phyloP scores from a whole-genome alignment of 139 green algal species.

The Spirogloea muscicola region DNA sequence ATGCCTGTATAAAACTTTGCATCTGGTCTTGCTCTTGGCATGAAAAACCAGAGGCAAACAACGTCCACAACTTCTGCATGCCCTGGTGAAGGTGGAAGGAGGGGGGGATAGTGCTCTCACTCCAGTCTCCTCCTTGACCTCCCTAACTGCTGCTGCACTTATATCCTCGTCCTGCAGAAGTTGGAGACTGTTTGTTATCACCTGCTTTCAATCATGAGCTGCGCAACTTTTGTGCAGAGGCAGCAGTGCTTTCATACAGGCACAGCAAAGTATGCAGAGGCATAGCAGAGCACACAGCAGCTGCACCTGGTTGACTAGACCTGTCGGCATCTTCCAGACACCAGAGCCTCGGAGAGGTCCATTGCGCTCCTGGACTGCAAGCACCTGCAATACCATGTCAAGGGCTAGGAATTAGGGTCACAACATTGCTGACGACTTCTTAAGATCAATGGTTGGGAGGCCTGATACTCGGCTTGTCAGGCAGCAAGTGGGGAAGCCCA shows the following conservation, averaged over 20 bases:
- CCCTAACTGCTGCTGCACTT: conserved; percentile 41
- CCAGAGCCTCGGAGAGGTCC: conserved; percentile 39
- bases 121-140: conserved; percentile 56
- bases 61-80: background rate
- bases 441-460: no score
- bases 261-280: background rate
- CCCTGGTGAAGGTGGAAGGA: background rate
- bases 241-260: background rate
- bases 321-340: conserved; percentile 58
- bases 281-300: background rate
- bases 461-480: no score
- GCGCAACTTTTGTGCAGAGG: background rate
- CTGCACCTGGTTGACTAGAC: conserved; percentile 37
- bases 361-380: conserved; percentile 53
- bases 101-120: conserved; percentile 3
- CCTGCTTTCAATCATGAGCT: no score
- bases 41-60: no score
- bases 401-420: no score
- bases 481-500: no score
- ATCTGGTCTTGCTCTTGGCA: no score
- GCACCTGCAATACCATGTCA: conserved; percentile 19
- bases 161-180: conserved; percentile 42
- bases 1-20: no score
- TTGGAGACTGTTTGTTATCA: no score
- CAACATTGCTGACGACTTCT: no score